A percentile compares a stretch with the other conserved stretches of the same genome.
Evolutionary conservation across 164 flowering plant species (phyloP).

Genomic region (Dillenia turbinata): DNA sequence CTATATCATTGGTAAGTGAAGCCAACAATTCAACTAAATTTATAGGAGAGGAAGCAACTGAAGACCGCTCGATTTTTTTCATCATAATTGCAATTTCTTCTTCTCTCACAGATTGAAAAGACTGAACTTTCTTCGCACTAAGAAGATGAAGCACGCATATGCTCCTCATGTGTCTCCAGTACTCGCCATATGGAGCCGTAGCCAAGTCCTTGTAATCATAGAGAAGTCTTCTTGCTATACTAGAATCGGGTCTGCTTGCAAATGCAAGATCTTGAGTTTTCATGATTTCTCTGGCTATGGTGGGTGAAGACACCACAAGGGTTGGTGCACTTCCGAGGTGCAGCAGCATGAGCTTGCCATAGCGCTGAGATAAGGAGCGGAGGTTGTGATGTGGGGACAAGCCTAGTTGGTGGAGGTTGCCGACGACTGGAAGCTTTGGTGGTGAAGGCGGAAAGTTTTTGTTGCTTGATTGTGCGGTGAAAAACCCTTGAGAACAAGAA

Average conservation of each 20-base stretch:
- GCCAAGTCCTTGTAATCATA: conserved; percentile 14
- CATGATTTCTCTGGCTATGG: conserved; percentile 19
- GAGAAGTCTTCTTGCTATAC: not conserved
- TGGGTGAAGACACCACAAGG: conserved; percentile 22
- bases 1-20: not conserved
- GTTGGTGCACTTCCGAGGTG: conserved; percentile 18
- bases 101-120: conserved; percentile 8
- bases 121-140: conserved; percentile 7
- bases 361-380: conserved; percentile 5
- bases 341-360: conserved; percentile 25
- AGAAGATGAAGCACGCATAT: conserved; percentile 9
- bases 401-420: conserved; percentile 42
- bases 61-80: conserved; percentile 1
- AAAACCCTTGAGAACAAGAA: too few relatives aligned
- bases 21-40: conserved; percentile 3
- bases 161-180: conserved; percentile 15
- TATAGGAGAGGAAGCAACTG: not conserved
- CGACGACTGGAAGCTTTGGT: conserved; percentile 38
- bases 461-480: not conserved
- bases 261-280: conserved; percentile 20
- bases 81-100: conserved; percentile 11
- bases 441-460: conserved; percentile 36
- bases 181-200: conserved; percentile 1
- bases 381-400: conserved; percentile 16
- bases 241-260: conserved; percentile 10